These are phyloP conservation scores for Boletellus deceptivus DNA, from an alignment of 1,284 basidiomycete genomes.

Conservation along the genomic window DNA sequence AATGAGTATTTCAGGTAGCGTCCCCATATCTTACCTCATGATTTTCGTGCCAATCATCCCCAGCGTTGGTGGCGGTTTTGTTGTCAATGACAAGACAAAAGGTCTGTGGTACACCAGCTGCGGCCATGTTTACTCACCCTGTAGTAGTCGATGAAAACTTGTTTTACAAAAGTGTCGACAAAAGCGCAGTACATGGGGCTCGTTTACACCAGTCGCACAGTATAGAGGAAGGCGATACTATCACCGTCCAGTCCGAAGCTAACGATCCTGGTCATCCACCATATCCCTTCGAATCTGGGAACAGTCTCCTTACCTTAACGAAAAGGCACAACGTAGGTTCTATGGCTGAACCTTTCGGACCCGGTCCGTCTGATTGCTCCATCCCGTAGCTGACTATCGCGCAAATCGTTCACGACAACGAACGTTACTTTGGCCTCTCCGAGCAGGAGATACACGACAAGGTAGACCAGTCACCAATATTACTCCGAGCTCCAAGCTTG, in stretches of 20 bases:
- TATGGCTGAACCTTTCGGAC: neutral
- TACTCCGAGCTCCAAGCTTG: neutral
- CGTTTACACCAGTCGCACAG: constrained; percentile 72
- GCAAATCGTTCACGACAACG: constrained; percentile 95
- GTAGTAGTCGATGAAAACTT: constrained; percentile 83
- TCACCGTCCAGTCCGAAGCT: constrained; percentile 18
- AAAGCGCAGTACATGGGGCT: constrained; percentile 72
- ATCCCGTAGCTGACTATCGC: constrained; percentile 83
- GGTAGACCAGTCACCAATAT: constrained; percentile 38
- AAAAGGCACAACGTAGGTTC: constrained; percentile 76
- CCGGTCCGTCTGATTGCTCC: constrained; percentile 7
- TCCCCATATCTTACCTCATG: neutral
- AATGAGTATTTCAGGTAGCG: constrained; percentile 86
- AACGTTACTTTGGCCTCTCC: constrained; percentile 74
- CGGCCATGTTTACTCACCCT: constrained; percentile 7
- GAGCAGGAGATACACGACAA: constrained; percentile 77
- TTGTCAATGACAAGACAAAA: constrained; percentile 88
- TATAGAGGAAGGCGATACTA: constrained; percentile 25
- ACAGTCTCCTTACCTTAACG: constrained; percentile 74
- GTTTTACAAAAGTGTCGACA: constrained; percentile 95
- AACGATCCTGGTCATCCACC: constrained; percentile 57
- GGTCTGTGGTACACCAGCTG: constrained; percentile 33
- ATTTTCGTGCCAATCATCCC: neutral
- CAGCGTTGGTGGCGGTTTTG: constrained; percentile 88
- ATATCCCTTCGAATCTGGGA: constrained; percentile 83